Evolutionary conservation across 768 basidiomycete species (phyloP), one percentile per base, ranked within the genome.

Genomic region (Lactifluus hygrophoroides): DNA sequence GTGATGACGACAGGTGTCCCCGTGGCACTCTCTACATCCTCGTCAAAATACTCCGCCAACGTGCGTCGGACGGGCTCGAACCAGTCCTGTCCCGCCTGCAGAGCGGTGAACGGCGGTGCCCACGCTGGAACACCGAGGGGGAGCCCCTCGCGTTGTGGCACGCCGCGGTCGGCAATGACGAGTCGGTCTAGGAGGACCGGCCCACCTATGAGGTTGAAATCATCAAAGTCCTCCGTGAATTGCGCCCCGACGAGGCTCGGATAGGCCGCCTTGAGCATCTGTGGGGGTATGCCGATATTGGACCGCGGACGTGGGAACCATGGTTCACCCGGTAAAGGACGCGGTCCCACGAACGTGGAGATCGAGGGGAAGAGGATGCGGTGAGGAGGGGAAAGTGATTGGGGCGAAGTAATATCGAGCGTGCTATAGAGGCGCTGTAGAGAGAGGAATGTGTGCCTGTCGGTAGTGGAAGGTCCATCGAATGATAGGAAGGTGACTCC

Each of bases 111-210:
- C 61, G 64, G 19, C 71, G 73, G 30, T 68, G 69, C 38, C 75
- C 67, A 40, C 73, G 64, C 57, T 69, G 72, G 23, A 66, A 42
- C 38, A 35, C 17, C 67, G n/a, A 11, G 37, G 6, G 35, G 16
- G 25, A 56, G 28, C 16, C 51, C 60, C 4, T 40, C 30, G 6
- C 67, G 43, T 63, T 63, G 56, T 74, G 89, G 85, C 0, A 86
- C 87, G n/a, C 80, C 77, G 46, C 84, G 75, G 66, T 94, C 91
- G 0, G 83, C 85, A 34, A 96, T 72, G 32, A 95, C 81, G 13
- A 89, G 74, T 11, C 90, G 83, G 63, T 88, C 85, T 53, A 90
- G 72, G 17, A 93, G 65, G 68, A 84, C 91, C 0, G 92, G 88
- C 17, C 82, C 76, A 19, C 77, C 75, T 65, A 90, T 80, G 57